phyloP scores from a whole-genome alignment of 345 rosid genomes.

The Dovyalis caffra region DNA sequence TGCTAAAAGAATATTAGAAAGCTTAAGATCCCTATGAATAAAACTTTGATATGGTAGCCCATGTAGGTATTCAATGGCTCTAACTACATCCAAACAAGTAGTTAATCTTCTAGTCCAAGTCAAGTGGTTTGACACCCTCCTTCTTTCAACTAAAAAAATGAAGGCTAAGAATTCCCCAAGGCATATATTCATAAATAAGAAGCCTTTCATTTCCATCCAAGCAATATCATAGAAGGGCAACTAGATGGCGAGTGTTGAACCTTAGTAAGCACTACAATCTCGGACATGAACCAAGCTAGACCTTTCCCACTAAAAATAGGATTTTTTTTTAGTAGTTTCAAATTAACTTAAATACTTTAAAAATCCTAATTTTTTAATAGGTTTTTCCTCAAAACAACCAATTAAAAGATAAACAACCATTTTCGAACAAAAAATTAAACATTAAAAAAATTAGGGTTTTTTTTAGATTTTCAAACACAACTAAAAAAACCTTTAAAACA shows the following conservation, averaged over 20 bases:
- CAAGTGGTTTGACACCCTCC: constrained; percentile 61
- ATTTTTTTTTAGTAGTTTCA: too few species aligned
- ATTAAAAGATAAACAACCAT: too few species aligned
- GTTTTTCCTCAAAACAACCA: too few species aligned
- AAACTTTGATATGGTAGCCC: constrained; percentile 87
- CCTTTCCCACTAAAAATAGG: constrained; percentile 62
- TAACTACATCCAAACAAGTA: constrained; percentile 82
- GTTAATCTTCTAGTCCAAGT: constrained; percentile 77
- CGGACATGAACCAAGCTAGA: constrained; percentile 70
- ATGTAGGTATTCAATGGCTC: constrained; percentile 94
- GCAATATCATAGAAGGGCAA: constrained; percentile 76
- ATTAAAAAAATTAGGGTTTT: too few species aligned
- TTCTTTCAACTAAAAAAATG: constrained; percentile 66
- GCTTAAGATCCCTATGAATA: constrained; percentile 86
- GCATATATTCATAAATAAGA: constrained; percentile 86
- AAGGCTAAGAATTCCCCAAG: constrained; percentile 73
- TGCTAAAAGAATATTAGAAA: constrained; percentile 84
- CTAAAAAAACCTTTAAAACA: too few species aligned
- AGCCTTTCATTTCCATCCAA: constrained; percentile 85
- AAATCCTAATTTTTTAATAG: too few species aligned
- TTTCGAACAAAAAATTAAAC: too few species aligned
- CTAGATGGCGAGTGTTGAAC: constrained; percentile 88
- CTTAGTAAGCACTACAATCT: constrained; percentile 76
- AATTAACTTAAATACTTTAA: too few species aligned
- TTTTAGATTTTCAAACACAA: too few species aligned